Evolutionary conservation across 2,329 filamentous ascomycete species (phyloP).

Genomic region (Nakataea oryzae): DNA sequence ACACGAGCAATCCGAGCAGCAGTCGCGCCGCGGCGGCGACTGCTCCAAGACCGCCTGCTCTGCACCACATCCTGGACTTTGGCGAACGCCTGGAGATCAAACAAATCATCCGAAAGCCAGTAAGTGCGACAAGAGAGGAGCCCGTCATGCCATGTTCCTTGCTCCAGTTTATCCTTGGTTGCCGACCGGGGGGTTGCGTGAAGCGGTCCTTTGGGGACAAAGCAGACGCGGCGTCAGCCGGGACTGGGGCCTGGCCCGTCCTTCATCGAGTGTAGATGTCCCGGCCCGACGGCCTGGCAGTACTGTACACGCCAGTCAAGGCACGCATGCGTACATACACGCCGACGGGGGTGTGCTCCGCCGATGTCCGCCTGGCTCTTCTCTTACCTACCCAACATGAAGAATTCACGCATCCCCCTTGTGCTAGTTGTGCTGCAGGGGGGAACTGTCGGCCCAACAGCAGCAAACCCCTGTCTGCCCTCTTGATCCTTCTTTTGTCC

Average conservation of each 20-base stretch:
- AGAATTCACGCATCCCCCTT: background rate
- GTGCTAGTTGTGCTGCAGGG: background rate
- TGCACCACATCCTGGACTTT: background rate
- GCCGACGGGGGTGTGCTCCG: background rate
- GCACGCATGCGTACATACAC: background rate
- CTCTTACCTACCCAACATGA: background rate
- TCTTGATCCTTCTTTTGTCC: background rate
- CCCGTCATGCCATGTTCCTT: no score
- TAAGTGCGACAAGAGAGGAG: background rate
- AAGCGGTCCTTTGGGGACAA: background rate
- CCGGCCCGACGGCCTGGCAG: background rate
- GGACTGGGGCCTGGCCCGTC: background rate
- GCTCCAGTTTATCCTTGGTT: background rate
- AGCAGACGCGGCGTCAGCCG: background rate
- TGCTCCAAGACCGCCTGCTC: background rate
- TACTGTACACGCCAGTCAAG: background rate
- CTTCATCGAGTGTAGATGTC: background rate
- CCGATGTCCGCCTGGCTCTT: background rate
- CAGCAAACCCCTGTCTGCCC: background rate
- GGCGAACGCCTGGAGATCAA: background rate
- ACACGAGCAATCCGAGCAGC: background rate
- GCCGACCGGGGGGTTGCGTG: background rate
- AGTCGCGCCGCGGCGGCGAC: no score
- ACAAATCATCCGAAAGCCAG: background rate
- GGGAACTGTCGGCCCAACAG: background rate